Evolutionary conservation across 495 filamentous ascomycete genomes (phyloP).

Genomic region (Cenococcum geophilum): DNA sequence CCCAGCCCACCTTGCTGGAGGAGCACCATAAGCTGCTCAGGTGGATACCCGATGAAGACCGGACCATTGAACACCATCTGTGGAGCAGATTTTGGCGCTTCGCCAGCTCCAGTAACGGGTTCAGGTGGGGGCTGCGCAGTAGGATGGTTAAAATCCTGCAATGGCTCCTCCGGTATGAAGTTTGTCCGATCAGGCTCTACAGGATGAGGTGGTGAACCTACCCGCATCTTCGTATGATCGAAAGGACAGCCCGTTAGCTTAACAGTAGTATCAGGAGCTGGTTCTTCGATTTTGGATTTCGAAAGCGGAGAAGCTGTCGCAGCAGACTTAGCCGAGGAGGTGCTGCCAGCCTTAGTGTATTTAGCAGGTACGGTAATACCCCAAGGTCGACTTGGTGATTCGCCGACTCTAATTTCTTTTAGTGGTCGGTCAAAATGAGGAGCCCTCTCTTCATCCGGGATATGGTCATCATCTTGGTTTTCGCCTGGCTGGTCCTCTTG

Average conservation of each 20-base stretch:
- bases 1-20: constrained; percentile 49
- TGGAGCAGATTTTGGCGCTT: constrained; percentile 31
- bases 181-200: neutral
- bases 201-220: neutral
- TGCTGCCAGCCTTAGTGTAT: constrained; percentile 39
- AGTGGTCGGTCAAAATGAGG: constrained; percentile 72
- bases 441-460: constrained; percentile 45
- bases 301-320: constrained; percentile 24
- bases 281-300: constrained; percentile 4
- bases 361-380: constrained; percentile 69
- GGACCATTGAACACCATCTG: constrained; percentile 79
- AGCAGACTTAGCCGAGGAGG: constrained; percentile 31
- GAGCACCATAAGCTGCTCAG: constrained; percentile 67
- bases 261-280: constrained; percentile 10
- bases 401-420: constrained; percentile 77
- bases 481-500: constrained; percentile 35
- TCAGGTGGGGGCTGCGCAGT: constrained; percentile 2
- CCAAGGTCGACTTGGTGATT: constrained; percentile 87
- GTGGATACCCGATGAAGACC: constrained; percentile 80
- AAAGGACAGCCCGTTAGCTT: constrained; percentile 26
- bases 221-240: constrained; percentile 10
- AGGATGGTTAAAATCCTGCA: neutral
- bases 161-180: neutral
- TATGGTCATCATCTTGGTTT: constrained; percentile 16
- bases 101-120: neutral